phyloP scores from a whole-genome alignment of 1,284 basidiomycete species.

The Ganoderma leucocontextum region DNA sequence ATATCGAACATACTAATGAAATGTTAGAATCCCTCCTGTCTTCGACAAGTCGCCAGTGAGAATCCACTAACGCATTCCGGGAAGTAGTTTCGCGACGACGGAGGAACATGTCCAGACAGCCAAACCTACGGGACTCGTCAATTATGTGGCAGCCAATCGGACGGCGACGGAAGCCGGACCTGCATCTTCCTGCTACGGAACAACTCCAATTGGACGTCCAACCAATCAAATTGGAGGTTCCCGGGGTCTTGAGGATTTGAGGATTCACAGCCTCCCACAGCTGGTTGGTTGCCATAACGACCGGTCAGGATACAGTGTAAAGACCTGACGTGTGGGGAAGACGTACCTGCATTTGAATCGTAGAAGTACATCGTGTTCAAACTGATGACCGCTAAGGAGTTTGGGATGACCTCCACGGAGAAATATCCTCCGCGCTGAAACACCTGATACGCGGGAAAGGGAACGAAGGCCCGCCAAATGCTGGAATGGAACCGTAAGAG shows the following conservation, averaged over 20 bases:
- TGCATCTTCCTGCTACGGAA: constrained; percentile 84
- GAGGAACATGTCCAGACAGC: constrained; percentile 76
- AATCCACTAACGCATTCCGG: constrained; percentile 76
- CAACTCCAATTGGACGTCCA: constrained; percentile 83
- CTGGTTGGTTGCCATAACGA: constrained; percentile 40
- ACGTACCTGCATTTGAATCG: constrained; percentile 86
- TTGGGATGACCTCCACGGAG: constrained; percentile 83
- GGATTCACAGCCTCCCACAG: constrained; percentile 75
- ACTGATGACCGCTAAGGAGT: constrained; percentile 81
- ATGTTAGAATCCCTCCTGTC: constrained; percentile 23
- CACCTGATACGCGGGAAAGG: constrained; percentile 81
- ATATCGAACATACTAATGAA: constrained; percentile 77
- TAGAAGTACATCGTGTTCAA: constrained; percentile 95
- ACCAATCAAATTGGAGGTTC: constrained; percentile 89
- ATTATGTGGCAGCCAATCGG: constrained; percentile 30
- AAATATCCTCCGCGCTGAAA: constrained; percentile 90
- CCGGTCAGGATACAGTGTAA: constrained; percentile 28
- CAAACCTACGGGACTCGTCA: constrained; percentile 42
- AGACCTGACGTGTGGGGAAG: constrained; percentile 19
- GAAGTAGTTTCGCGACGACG: constrained; percentile 85
- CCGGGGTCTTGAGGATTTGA: constrained; percentile 76
- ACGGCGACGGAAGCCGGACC: constrained; percentile 47
- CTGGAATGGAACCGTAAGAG: constrained; percentile 47
- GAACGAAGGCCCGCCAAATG: constrained; percentile 88
- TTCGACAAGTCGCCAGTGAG: constrained; percentile 22